A percentile compares a stretch with the other conserved stretches of the same genome.
These are phyloP conservation scores for Saksenaea vasiformis DNA, from an alignment of 371 early-diverging fungal genomes.

Conservation along the genomic window DNA sequence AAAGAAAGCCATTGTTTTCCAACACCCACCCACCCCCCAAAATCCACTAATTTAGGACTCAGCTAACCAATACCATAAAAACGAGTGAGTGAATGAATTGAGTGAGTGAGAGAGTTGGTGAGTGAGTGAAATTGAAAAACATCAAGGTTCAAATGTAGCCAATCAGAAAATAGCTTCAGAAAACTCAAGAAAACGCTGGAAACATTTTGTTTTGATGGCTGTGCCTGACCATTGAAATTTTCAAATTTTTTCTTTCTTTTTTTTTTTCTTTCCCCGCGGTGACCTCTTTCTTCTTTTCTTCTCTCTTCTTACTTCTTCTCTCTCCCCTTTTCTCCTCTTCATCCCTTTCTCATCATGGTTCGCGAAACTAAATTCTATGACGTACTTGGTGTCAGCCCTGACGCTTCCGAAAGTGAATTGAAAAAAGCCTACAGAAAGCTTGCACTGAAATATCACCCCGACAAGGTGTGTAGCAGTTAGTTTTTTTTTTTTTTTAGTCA, in stretches of 20 bases:
- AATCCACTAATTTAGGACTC: not conserved
- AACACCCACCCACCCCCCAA: too few relatives aligned
- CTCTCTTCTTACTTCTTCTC: not conserved
- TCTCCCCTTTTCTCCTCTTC: not conserved
- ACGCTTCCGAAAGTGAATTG: slow-evolving; percentile 81
- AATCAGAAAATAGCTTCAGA: not conserved
- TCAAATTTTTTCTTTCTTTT: slow-evolving; percentile 4
- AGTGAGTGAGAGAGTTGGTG: not conserved
- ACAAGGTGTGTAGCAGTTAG: slow-evolving; percentile 65
- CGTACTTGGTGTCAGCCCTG: slow-evolving; percentile 82
- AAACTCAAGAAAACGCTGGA: not conserved
- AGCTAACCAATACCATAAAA: too few relatives aligned
- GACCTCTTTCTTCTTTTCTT: not conserved
- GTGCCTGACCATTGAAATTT: slow-evolving; percentile 10
- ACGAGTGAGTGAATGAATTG: too few relatives aligned
- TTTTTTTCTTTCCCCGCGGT: not conserved
- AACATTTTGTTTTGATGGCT: slow-evolving; percentile 8
- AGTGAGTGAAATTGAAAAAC: not conserved
- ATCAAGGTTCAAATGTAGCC: not conserved
- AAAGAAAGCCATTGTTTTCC: too few relatives aligned
- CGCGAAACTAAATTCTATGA: slow-evolving; percentile 93
- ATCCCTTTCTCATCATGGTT: slow-evolving; percentile 52
- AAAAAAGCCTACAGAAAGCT: slow-evolving; percentile 92
- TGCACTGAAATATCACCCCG: slow-evolving; percentile 95
- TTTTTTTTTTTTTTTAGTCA: not conserved